These are phyloP conservation scores for Eragrostis curvula DNA, from an alignment of 176 grass and related monocot species.

Conservation along the genomic window DNA sequence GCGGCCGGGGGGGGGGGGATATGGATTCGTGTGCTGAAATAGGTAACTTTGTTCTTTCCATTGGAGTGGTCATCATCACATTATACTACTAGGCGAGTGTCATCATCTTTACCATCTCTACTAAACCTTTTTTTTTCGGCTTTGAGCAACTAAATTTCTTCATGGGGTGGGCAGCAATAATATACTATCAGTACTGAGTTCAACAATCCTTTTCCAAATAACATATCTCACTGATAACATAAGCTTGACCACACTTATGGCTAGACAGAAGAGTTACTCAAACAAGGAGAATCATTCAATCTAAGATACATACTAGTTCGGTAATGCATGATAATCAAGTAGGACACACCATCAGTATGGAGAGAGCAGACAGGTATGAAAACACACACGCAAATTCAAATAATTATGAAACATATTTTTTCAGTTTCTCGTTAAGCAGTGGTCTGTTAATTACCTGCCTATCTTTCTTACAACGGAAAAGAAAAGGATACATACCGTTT, in stretches of 20 bases:
- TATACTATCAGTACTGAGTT: no score
- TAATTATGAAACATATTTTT: background rate
- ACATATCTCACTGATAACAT: no score
- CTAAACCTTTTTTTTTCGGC: background rate
- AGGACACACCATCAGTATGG: no score
- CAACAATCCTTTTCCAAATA: no score
- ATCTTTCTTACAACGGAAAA: slow-evolving; percentile 5
- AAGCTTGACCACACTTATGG: background rate
- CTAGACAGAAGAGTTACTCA: background rate
- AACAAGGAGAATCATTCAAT: background rate
- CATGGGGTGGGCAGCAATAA: background rate
- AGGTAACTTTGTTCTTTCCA: background rate
- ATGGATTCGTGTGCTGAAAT: background rate
- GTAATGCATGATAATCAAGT: no score
- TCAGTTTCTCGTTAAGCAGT: background rate
- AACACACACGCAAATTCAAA: background rate
- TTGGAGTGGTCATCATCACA: background rate
- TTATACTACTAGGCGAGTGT: no score
- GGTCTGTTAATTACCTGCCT: background rate
- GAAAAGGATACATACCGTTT: background rate
- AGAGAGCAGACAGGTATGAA: no score
- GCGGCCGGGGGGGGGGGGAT: no score
- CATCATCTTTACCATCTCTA: background rate
- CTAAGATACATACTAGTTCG: background rate
- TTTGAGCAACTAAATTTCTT: background rate